phyloP scores from a whole-genome alignment of 805 yeast genomes.

The Candida cerambycidarum region DNA sequence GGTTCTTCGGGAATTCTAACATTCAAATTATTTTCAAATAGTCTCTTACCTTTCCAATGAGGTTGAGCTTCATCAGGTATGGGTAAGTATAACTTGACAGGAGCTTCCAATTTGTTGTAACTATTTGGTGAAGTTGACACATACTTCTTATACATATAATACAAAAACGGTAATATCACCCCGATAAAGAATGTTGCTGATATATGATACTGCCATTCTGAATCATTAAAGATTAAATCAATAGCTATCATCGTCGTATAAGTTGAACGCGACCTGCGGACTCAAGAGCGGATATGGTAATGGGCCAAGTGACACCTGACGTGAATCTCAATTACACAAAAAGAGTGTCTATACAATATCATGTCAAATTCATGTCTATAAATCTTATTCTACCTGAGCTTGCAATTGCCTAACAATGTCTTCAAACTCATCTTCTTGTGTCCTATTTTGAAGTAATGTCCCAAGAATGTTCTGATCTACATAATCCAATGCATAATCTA shows the following conservation, averaged over 20 bases:
- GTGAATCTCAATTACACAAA: too few species aligned
- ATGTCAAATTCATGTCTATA: background rate
- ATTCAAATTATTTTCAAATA: slow-evolving; percentile 56
- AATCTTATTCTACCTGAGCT: slow-evolving; percentile 10
- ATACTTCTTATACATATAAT: slow-evolving; percentile 36
- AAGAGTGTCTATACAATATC: too few species aligned
- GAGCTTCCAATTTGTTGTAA: slow-evolving; percentile 44
- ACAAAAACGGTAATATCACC: slow-evolving; percentile 36
- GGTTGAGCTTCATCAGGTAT: slow-evolving; percentile 78
- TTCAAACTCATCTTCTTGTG: slow-evolving; percentile 26
- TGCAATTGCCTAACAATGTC: slow-evolving; percentile 24
- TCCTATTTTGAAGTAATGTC: slow-evolving; percentile 38
- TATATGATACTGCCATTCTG: slow-evolving; percentile 47
- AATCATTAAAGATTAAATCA: slow-evolving; percentile 38
- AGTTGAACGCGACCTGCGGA: background rate
- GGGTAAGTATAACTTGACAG: slow-evolving; percentile 50
- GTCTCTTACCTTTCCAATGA: slow-evolving; percentile 88
- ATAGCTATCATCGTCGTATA: slow-evolving; percentile 37
- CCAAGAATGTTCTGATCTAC: slow-evolving; percentile 49
- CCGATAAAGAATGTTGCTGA: slow-evolving; percentile 43
- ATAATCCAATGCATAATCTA: slow-evolving; percentile 39
- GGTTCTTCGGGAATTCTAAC: slow-evolving; percentile 64
- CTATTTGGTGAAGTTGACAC: slow-evolving; percentile 38
- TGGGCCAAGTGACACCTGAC: too few species aligned
- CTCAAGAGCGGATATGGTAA: too few species aligned